Base-by-base conservation (phyloP, 2,329 filamentous ascomycete species). In the Paecilomyces formosus region DNA sequence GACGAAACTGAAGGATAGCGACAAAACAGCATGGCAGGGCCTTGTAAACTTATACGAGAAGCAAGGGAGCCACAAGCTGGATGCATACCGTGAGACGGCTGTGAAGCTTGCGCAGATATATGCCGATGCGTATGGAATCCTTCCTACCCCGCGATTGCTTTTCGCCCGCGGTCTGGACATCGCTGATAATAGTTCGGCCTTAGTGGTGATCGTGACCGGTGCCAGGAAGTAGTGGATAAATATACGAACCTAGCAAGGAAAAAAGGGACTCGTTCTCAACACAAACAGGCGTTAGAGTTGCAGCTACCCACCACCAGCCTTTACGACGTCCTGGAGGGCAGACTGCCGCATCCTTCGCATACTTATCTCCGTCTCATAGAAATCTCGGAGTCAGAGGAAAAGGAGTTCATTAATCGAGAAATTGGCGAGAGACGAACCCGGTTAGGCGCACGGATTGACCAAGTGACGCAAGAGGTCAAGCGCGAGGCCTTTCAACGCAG, bases 21-120 rank as follows among this genome's bases (percentile, higher is more conserved):
- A 97, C 65, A 79, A 85, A n/a, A 89, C 93, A 67, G 89, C 89
- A 64, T 97, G 90, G 91, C 89, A 96, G 71, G 94, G 94, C 1
- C 79, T 99, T 53, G 83, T 94, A 72, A 89, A 87, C 68, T 75
- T 97, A 30, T 97, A 91, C 70, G 90, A 96, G 75, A 88, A 85
- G 66, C 88, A 92, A 68, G 87, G 85, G 15, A 74, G 78, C 30
- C 81, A 82, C 57, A 89, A 88, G 66, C 77, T 97, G 13, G 81
- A 84, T 57, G 82, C 87, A 54, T 96, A 96, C 69, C 87, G 88
- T 54, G 78, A 85, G 53, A 89, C 89, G 1, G 88, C 87, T 1
- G 73, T 92, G 59, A 86, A 82, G 60, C 79, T 97, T 52, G 91
- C 90, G 7, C 81, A 87, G 57, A 85, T 96, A 55, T 92, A 89